phyloP scores from a whole-genome alignment of 768 basidiomycete genomes.

The Phlegmacium glaucopus region DNA sequence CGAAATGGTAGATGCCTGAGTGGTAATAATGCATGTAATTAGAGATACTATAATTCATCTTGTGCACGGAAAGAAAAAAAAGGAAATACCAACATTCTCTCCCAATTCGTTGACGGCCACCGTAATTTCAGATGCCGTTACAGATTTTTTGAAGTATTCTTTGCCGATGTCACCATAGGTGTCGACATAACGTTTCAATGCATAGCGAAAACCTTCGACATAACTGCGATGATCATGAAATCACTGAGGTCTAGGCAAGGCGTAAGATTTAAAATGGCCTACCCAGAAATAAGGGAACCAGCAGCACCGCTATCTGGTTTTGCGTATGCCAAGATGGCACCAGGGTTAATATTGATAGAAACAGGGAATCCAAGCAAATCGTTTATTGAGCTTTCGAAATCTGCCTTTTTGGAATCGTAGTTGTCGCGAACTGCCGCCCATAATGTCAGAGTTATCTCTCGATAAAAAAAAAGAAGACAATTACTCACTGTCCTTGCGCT shows the following conservation, averaged over 20 bases:
- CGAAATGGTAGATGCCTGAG: too few species aligned
- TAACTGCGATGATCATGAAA: too few species aligned
- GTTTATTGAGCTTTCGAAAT: conserved; percentile 28
- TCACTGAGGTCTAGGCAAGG: too few species aligned
- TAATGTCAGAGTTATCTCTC: not conserved
- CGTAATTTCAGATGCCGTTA: conserved; percentile 30
- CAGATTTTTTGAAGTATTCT: conserved; percentile 35
- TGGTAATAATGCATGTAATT: conserved; percentile 23
- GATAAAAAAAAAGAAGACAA: not conserved
- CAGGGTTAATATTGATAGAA: conserved; percentile 31
- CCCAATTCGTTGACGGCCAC: conserved; percentile 31
- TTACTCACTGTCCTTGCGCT: conserved; percentile 33
- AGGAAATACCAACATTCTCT: conserved; percentile 16
- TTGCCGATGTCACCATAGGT: conserved; percentile 34
- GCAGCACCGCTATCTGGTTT: conserved; percentile 13
- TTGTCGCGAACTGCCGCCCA: conserved; percentile 33
- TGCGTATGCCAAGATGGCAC: conserved; percentile 34
- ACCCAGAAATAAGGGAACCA: too few species aligned
- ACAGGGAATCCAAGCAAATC: conserved; percentile 25
- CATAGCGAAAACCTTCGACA: conserved; percentile 32
- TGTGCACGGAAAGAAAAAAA: not conserved
- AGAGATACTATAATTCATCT: too few species aligned
- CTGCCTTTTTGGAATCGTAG: conserved; percentile 33
- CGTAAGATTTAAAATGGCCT: too few species aligned
- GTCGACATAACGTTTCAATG: conserved; percentile 25